phyloP scores from a whole-genome alignment of 768 basidiomycete genomes.

The Paxillus involutus region DNA sequence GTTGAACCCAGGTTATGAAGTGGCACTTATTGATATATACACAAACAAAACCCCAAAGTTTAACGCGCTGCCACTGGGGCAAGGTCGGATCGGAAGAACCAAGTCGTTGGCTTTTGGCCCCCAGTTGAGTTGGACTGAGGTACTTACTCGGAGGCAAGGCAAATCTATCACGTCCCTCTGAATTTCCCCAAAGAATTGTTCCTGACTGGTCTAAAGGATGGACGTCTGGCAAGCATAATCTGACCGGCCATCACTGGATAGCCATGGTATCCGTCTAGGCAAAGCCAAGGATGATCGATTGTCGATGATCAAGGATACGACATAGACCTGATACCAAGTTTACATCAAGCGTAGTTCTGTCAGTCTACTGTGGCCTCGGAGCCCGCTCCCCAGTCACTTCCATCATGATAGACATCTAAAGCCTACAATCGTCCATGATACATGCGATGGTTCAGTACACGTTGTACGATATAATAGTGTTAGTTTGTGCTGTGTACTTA shows the following conservation, averaged over 20 bases:
- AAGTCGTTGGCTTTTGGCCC: too few species aligned
- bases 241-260: constrained; percentile 9
- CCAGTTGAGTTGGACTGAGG: too few species aligned
- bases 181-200: too few species aligned
- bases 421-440: constrained; percentile 5
- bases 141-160: too few species aligned
- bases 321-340: constrained; percentile 24
- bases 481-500: constrained; percentile 11
- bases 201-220: too few species aligned
- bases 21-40: too few species aligned
- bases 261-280: constrained; percentile 26
- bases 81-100: too few species aligned
- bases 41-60: too few species aligned
- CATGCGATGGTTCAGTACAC: constrained; percentile 13
- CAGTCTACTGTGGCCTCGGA: background rate
- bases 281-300: constrained; percentile 28
- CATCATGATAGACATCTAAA: constrained; percentile 6
- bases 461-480: constrained; percentile 21
- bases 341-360: constrained; percentile 28
- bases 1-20: too few species aligned
- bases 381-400: constrained; percentile 11
- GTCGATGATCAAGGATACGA: constrained; percentile 29
- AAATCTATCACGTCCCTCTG: too few species aligned
- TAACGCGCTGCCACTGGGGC: too few species aligned
- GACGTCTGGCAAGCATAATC: too few species aligned